These are phyloP conservation scores for Metarhizium robertsii DNA, from an alignment of 2,329 filamentous ascomycete genomes.

Conservation along the genomic window DNA sequence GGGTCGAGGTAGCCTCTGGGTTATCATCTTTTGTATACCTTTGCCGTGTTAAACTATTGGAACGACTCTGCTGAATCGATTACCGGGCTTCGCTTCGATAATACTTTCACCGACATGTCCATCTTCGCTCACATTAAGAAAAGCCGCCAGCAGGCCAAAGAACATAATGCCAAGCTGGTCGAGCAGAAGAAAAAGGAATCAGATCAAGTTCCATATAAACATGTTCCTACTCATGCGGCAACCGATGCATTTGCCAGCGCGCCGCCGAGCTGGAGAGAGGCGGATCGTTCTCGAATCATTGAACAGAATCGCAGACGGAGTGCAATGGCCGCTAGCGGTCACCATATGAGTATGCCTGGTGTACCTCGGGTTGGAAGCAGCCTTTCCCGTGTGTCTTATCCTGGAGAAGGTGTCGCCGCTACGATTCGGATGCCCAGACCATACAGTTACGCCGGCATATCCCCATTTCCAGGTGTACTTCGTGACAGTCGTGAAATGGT, in stretches of 20 bases:
- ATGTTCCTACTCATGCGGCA: slow-evolving; percentile 53
- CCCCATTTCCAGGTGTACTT: slow-evolving; percentile 16
- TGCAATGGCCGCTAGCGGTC: slow-evolving; percentile 33
- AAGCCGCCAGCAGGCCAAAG: slow-evolving; percentile 45
- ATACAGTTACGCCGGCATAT: slow-evolving; percentile 33
- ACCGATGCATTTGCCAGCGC: slow-evolving; percentile 46
- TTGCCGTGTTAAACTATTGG: neutral
- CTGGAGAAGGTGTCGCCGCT: slow-evolving; percentile 29
- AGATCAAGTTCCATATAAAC: slow-evolving; percentile 38
- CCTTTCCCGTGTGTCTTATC: slow-evolving; percentile 37
- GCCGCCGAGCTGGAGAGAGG: slow-evolving; percentile 39
- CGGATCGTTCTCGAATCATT: slow-evolving; percentile 37
- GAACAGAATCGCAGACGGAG: slow-evolving; percentile 41
- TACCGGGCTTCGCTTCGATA: neutral
- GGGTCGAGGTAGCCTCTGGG: neutral
- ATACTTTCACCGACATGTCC: slow-evolving; percentile 34
- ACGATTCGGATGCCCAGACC: slow-evolving; percentile 29
- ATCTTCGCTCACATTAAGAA: slow-evolving; percentile 45
- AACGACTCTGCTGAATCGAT: neutral
- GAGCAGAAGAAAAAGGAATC: slow-evolving; percentile 36
- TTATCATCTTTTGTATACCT: neutral
- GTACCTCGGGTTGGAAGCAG: slow-evolving; percentile 38
- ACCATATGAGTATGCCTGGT: slow-evolving; percentile 27
- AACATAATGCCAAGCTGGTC: slow-evolving; percentile 38
- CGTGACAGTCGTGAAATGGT: slow-evolving; percentile 20